Conservation (phyloP, 1,139 yeast species). For the Saccharomyces uvarum region DNA sequence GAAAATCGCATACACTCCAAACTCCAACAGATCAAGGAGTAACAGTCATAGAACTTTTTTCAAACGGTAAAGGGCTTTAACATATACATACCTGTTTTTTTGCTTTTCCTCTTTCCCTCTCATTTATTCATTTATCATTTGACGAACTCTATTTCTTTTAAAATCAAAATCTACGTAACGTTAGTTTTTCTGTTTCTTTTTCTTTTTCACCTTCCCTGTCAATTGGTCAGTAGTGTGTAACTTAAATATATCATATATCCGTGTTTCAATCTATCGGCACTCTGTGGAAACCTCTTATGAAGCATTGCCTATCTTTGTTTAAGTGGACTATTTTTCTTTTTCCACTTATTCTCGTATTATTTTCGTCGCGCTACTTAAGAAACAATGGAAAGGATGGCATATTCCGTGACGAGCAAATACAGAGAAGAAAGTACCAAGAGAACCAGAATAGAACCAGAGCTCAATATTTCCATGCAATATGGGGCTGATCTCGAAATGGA, state of each 20-base stretch:
- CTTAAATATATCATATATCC: neutral
- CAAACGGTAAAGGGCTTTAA: slow-evolving; percentile 31
- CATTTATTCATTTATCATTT: neutral
- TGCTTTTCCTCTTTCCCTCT: neutral
- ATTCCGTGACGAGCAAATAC: neutral
- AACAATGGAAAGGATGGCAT: neutral
- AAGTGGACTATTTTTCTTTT: neutral
- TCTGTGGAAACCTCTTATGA: neutral
- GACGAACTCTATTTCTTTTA: neutral
- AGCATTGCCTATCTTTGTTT: neutral
- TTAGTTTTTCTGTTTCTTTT: neutral
- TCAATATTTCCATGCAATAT: neutral
- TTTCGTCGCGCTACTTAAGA: neutral
- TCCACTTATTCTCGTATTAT: neutral
- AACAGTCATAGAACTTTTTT: slow-evolving; percentile 35
- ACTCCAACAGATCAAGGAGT: slow-evolving; percentile 35
- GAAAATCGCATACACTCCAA: slow-evolving; percentile 59
- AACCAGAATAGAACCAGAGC: neutral
- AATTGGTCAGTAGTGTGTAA: neutral
- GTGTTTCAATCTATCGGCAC: neutral
- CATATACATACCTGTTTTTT: slow-evolving; percentile 10
- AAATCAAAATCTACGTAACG: neutral
- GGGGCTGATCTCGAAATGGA: slow-evolving; percentile 6
- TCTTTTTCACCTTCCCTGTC: neutral
- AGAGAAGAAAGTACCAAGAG: neutral